A percentile compares a stretch with the other conserved stretches of the same genome.
phyloP scores from a whole-genome alignment of 352 stramenopile species.

The Thraustotheca clavata region DNA sequence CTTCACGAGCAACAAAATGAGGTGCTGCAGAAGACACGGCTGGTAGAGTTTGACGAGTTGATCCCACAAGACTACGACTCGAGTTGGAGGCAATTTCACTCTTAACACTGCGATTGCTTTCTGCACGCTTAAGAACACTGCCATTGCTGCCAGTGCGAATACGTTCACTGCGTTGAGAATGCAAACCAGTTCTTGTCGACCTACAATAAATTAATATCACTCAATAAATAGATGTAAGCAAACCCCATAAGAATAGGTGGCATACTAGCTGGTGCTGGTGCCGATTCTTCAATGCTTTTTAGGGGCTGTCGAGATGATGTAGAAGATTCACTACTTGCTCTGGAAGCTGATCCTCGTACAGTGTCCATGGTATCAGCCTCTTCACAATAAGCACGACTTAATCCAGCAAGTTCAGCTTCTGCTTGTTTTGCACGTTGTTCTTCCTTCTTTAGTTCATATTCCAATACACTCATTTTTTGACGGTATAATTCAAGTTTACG shows the following conservation, averaged over 20 bases:
- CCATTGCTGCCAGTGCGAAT: neutral
- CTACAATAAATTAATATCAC: too few species aligned
- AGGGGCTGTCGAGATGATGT: neutral
- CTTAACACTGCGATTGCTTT: neutral
- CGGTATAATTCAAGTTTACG: slow-evolving; percentile 51
- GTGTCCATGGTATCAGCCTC: neutral
- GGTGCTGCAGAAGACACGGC: slow-evolving; percentile 9
- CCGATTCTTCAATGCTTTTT: neutral
- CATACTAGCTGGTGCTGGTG: neutral
- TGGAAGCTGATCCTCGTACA: neutral
- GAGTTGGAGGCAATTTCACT: neutral
- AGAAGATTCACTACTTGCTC: neutral
- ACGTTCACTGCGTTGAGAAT: neutral
- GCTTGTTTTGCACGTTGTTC: slow-evolving; percentile 81
- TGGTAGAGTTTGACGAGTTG: neutral
- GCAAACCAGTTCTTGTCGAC: neutral
- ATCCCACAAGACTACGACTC: neutral
- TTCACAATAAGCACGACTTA: neutral
- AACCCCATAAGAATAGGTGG: neutral
- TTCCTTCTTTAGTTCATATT: slow-evolving; percentile 76
- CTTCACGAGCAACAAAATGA: slow-evolving; percentile 21
- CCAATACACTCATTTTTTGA: slow-evolving; percentile 62
- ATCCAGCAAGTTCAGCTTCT: slow-evolving; percentile 32
- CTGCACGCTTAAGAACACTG: neutral
- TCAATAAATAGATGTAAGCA: too few species aligned